A percentile compares a stretch with the other conserved stretches of the same genome.
Evolutionary conservation across 139 green algal genomes (phyloP).

Genomic region (Micractinium sp.): DNA sequence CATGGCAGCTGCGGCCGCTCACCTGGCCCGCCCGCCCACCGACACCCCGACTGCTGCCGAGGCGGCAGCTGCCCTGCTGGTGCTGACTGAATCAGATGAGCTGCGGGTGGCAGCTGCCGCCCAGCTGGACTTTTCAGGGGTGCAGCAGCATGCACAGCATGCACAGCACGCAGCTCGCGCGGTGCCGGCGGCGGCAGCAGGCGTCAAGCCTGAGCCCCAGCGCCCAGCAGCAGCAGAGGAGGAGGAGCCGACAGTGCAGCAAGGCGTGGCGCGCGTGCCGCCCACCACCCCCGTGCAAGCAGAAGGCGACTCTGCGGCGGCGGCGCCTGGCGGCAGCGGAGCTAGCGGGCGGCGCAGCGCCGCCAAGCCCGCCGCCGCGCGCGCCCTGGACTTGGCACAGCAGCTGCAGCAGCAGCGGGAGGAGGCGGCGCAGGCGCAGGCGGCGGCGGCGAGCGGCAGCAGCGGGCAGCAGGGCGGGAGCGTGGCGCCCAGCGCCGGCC

Average conservation of each 20-base stretch:
- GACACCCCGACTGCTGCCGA: slow-evolving; percentile 18
- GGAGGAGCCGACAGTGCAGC: not conserved
- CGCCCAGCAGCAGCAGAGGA: not conserved
- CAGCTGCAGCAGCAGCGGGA: not conserved
- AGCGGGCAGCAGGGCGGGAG: too few relatives aligned
- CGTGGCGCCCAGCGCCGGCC: not conserved
- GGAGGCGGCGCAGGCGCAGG: not conserved
- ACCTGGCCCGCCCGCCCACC: not conserved
- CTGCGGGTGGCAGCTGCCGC: not conserved
- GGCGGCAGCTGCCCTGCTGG: slow-evolving; percentile 21
- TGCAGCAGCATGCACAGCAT: too few relatives aligned
- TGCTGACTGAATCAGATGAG: slow-evolving; percentile 28
- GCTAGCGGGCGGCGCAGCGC: not conserved
- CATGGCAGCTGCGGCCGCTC: not conserved
- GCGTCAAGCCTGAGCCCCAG: not conserved
- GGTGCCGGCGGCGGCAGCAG: not conserved
- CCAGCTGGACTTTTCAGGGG: not conserved
- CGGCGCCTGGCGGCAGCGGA: too few relatives aligned
- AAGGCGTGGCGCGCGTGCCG: not conserved
- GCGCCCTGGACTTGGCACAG: not conserved
- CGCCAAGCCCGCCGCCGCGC: not conserved
- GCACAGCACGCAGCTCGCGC: not conserved
- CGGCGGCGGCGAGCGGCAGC: not conserved
- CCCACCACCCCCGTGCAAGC: not conserved
- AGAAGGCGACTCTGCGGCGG: too few relatives aligned